Percentiles rank a stretch among this genome's conserved stretches.
Conservation (phyloP, 1,284 basidiomycete species). For the Ceratobasidium papillatum region DNA sequence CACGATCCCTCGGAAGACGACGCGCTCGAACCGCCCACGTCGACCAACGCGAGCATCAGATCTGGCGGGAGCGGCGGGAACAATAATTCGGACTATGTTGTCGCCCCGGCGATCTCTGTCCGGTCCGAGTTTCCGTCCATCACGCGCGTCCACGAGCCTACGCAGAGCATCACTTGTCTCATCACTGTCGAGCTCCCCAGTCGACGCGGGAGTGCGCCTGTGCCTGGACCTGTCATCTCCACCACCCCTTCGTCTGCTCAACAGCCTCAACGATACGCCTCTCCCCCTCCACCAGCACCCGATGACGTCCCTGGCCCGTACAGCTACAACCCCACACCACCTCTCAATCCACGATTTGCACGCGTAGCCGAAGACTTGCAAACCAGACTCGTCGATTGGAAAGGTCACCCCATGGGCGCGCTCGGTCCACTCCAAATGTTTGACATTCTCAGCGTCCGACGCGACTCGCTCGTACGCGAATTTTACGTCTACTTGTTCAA, state of each 20-base stretch:
- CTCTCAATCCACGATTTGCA: slow-evolving; percentile 60
- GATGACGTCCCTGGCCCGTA: slow-evolving; percentile 39
- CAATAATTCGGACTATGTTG: slow-evolving; percentile 66
- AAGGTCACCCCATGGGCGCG: slow-evolving; percentile 81
- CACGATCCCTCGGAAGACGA: slow-evolving; percentile 82
- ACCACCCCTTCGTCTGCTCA: slow-evolving; percentile 43
- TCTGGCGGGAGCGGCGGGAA: slow-evolving; percentile 60
- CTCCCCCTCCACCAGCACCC: slow-evolving; percentile 21
- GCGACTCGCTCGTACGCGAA: slow-evolving; percentile 86
- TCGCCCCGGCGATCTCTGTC: slow-evolving; percentile 88
- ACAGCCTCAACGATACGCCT: slow-evolving; percentile 20
- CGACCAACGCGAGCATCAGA: slow-evolving; percentile 44
- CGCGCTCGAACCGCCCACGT: slow-evolving; percentile 66
- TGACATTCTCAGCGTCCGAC: slow-evolving; percentile 86
- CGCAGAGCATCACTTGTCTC: slow-evolving; percentile 86
- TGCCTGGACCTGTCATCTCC: slow-evolving; percentile 63
- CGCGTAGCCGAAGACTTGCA: slow-evolving; percentile 87
- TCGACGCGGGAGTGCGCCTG: slow-evolving; percentile 62
- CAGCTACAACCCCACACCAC: slow-evolving; percentile 42
- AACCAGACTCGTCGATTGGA: slow-evolving; percentile 92
- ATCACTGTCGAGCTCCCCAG: slow-evolving; percentile 88
- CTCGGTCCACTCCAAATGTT: slow-evolving; percentile 91
- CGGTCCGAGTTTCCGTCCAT: slow-evolving; percentile 87
- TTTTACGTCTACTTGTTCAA: slow-evolving; percentile 97
- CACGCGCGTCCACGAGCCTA: slow-evolving; percentile 71